These are phyloP conservation scores for Penicillium crystallinum DNA, from an alignment of 495 filamentous ascomycete genomes.

Conservation along the genomic window DNA sequence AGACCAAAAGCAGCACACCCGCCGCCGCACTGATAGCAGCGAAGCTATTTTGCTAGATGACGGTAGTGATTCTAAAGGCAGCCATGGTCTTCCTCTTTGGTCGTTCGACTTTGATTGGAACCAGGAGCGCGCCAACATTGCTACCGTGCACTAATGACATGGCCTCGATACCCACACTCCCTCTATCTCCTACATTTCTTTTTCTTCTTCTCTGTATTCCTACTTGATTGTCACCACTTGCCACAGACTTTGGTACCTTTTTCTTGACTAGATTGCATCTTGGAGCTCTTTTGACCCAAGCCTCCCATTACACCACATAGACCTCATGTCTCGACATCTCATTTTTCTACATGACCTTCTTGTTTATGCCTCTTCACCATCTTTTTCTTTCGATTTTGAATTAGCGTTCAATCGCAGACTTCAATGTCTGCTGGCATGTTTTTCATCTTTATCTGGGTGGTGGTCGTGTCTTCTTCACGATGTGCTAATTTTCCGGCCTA, in stretches of 20 bases:
- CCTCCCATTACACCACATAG: neutral
- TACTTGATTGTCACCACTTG: neutral
- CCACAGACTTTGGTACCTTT: neutral
- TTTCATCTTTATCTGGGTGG: neutral
- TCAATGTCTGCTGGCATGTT: neutral
- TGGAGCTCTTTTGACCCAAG: neutral
- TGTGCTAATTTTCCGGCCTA: neutral
- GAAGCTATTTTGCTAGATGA: slow-evolving; percentile 35
- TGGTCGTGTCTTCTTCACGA: neutral
- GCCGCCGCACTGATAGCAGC: slow-evolving; percentile 44
- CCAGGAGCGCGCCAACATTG: slow-evolving; percentile 28
- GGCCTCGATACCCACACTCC: neutral
- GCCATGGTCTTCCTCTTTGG: slow-evolving; percentile 37
- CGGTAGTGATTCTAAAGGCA: slow-evolving; percentile 18
- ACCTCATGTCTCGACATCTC: slow-evolving; percentile 4
- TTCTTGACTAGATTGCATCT: neutral
- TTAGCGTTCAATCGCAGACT: slow-evolving; percentile 4
- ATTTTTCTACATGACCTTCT: slow-evolving; percentile 5
- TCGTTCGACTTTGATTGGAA: slow-evolving; percentile 39
- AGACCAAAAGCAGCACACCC: slow-evolving; percentile 35
- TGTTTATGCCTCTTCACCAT: slow-evolving; percentile 3
- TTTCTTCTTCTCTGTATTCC: neutral
- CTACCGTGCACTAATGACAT: slow-evolving; percentile 32
- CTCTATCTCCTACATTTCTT: slow-evolving; percentile 1
- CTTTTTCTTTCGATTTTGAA: neutral